Base-by-base conservation (phyloP, 805 yeast species). In the Metschnikowia arizonensis region DNA sequence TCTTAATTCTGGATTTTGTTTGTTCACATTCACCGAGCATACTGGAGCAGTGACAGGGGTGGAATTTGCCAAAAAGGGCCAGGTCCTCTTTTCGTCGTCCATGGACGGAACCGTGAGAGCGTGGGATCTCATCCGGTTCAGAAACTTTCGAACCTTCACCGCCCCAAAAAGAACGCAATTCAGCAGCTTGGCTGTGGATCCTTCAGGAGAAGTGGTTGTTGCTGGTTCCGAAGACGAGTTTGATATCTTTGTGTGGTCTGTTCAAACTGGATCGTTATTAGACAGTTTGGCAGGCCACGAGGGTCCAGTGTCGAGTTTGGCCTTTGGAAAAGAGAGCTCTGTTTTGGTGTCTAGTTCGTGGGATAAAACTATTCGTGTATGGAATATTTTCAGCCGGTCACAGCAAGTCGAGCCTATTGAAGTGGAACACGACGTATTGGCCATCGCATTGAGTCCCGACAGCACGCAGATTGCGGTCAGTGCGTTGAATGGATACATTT, bases 101-200 rank as follows among this genome's bases (percentile, higher is more conserved):
- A 69, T 90, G 49, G 99, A 93, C 68, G 99, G 99, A 48, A 93
- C 99, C 0, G 89, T 93, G 8, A 77, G 97, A 56, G 99, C 99
- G 0, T 93, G 96, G 96, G 99, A 93, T 72, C 72, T 93, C 50
- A 77, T 90, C 30, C 76, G 99, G 56, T 93, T 85, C 64, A 80
- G 99, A 62, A 93, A 93, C 61, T 93, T 93, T 72, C 77, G 98
- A 56, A 88, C 96, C 0, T 90, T 91, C 62, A 89, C 98, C 0
- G 93, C 97, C 0, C 81, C 96, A 3, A 83, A 83, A 53, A 76
- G 98, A 56, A 72, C 90, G 23, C 97, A 89, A 60, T 93, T 91
- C 65, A 83, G 82, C 42, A 79, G 88, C 43, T 68, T 93, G 49
- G 98, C 98, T 0, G 96, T 89, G 34, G 99, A 93, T 64, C 96